Evolutionary conservation across 2,329 filamentous ascomycete genomes (phyloP), one percentile per base, ranked within the genome.

Genomic region (Claviceps purpurea): DNA sequence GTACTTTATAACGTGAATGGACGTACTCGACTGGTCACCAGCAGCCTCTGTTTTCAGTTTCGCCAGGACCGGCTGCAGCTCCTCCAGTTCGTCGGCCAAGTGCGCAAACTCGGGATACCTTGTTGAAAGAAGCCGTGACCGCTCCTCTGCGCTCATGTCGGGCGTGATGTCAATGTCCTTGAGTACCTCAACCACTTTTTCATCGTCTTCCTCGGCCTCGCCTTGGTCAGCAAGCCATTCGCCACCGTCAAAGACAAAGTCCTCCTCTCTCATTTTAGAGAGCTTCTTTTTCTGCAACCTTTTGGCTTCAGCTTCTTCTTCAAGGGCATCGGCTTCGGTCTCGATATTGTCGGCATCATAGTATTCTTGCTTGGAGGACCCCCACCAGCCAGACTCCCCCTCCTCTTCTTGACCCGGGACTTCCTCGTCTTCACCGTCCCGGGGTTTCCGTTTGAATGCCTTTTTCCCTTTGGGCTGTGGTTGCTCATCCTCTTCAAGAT

Each of bases 41-140:
- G 79, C 73, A 1, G 82, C 79, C 34, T 77, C 73, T 49, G 77
- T 72, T 48, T 81, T 78, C 46, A 84, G 72, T 8, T 75, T 70
- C 11, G 72, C 70, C 8, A 93, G 68, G 14, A 79, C 71, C 22
- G 83, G 78, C 61, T 90, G 84, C 47, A 95, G 71, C n/a, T 77
- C 71, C 51, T 84, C 65, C 54, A 93, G 85, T 61, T 97, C 91
- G 58, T 85, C 83, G 47, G 87, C 84, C 40, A 98, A 74, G 52
- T 84, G 84, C 56, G 94, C 87, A 58, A 97, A 93, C 64, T 98
- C 93, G 2, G 94, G 93, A 65, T 98, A 96, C 65, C 88, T 78
- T 47, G 81, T 78, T 60, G 84, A 82, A 49, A 98, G 70, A 16
- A 96, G 77, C 62, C 82, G 85, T 56, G 85, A 70, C 57, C 82